Percentiles rank a stretch among this genome's conserved stretches.
Evolutionary conservation across 768 basidiomycete species (phyloP).

Genomic region (Trametes coccinea): DNA sequence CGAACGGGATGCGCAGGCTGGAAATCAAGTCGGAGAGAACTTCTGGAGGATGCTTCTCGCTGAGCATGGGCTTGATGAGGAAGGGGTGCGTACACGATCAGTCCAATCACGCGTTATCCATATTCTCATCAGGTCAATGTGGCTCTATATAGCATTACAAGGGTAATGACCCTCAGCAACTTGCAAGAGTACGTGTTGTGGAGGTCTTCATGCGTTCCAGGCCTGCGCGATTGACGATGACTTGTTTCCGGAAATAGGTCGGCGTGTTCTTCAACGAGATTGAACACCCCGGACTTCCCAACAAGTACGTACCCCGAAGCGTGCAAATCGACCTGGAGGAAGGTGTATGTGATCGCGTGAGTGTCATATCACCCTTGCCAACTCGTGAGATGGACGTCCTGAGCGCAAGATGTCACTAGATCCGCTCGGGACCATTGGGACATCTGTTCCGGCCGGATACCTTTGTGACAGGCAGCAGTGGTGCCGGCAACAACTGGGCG

Average conservation of each 20-base stretch:
- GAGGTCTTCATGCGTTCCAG: too few species aligned
- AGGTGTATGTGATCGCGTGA: constrained; percentile 77
- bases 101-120: not conserved
- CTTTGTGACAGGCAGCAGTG: constrained; percentile 60
- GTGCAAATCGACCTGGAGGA: constrained; percentile 90
- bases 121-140: not conserved
- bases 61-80: constrained; percentile 79
- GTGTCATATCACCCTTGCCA: constrained; percentile 28
- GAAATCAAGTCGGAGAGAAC: constrained; percentile 77
- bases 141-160: constrained; percentile 52
- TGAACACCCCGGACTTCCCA: constrained; percentile 40
- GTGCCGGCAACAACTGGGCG: constrained; percentile 94
- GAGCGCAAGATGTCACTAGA: constrained; percentile 35
- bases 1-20: constrained; percentile 41
- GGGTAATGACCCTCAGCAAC: constrained; percentile 73
- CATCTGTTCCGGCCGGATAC: constrained; percentile 86
- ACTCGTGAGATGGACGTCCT: not conserved
- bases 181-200: constrained; percentile 56
- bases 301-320: constrained; percentile 87
- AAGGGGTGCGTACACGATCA: constrained; percentile 50
- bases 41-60: constrained; percentile 90
- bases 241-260: constrained; percentile 43
- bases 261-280: constrained; percentile 84
- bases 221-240: too few species aligned
- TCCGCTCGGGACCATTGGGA: constrained; percentile 71